Base-by-base conservation (phyloP, 345 rosid genomes). In the Geranium rotundifolium region DNA sequence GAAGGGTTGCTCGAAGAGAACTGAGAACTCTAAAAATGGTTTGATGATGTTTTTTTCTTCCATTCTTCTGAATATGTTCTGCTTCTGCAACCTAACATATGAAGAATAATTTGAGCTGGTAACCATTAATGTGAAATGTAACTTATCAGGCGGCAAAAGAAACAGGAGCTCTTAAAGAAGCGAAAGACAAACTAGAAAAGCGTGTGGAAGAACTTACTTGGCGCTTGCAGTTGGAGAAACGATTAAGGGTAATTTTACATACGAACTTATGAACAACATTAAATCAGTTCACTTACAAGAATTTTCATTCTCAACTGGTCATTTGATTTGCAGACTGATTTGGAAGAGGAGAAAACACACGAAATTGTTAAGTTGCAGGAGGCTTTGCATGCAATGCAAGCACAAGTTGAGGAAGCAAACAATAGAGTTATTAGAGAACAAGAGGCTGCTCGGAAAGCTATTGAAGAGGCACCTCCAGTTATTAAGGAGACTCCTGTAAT, bases 151-250 rank as follows among this genome's bases (percentile, higher is more conserved):
- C 96, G 37, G 80, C 96, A 31, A 82, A 88, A 65, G 99, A 93
- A 74, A 93, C 99, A 2, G 97, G 97, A 39, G 97, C 99, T 64
- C 96, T 93, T 39, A 85, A 90, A 84, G 99, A 90, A 82, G 96
- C 96, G 16, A 93, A 90, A 71, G 97, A 90, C 87, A 93, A 93
- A 76, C 80, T 93, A 67, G 99, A 93, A 69, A 93, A 93, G 80
- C 97, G 97, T 49, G 97, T 90, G 60, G 99, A 93, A 71, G 97
- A 93, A 72, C 77, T 93, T 59, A 88, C 96, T 70, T 93, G 97
- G 97, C 91, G 99, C 57, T 74, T 93, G 76, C 99, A 93, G 75
- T 71, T 93, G 23, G 99, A 93, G 79, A 93, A 93, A 83, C 86
- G 95, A 74, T 73, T 88, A 75, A 85, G 97, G 85, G 99, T 93